A percentile compares a stretch with the other conserved stretches of the same genome.
phyloP scores from a whole-genome alignment of 345 rosid genomes.

The Populus simonii region DNA sequence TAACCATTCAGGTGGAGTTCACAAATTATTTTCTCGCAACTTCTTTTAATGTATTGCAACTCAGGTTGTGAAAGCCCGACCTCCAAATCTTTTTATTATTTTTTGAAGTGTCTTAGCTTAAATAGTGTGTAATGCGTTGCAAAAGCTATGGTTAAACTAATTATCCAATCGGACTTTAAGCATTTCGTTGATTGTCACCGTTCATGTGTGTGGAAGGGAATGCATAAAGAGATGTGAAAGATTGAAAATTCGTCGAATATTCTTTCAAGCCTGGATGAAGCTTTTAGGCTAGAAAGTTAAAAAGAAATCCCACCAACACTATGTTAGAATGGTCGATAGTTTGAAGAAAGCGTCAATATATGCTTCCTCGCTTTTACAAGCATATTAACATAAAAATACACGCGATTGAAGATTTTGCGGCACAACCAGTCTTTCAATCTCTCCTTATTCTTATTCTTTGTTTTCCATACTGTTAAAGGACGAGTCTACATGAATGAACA shows the following conservation, averaged over 20 bases:
- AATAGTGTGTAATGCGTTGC: no score
- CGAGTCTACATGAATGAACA: background rate
- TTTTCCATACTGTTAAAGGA: background rate
- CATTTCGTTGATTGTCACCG: no score
- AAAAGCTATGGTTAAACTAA: no score
- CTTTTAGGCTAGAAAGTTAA: no score
- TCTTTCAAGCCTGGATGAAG: background rate
- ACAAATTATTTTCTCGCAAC: no score
- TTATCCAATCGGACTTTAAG: no score
- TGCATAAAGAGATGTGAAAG: background rate
- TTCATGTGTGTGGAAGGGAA: background rate
- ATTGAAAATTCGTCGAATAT: background rate
- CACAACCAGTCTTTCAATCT: background rate
- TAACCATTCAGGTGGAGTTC: no score
- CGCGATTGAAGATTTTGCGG: background rate
- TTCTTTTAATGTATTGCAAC: no score
- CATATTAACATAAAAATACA: background rate
- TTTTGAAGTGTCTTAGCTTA: no score
- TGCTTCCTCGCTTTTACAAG: background rate
- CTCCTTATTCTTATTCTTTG: constrained; percentile 2
- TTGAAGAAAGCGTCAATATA: no score
- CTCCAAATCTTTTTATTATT: no score
- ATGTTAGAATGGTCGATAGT: background rate
- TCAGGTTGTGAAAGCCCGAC: no score
- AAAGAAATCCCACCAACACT: background rate